Conservation (phyloP, 176 grass and related monocot species). For the Thinopyrum elongatum region DNA sequence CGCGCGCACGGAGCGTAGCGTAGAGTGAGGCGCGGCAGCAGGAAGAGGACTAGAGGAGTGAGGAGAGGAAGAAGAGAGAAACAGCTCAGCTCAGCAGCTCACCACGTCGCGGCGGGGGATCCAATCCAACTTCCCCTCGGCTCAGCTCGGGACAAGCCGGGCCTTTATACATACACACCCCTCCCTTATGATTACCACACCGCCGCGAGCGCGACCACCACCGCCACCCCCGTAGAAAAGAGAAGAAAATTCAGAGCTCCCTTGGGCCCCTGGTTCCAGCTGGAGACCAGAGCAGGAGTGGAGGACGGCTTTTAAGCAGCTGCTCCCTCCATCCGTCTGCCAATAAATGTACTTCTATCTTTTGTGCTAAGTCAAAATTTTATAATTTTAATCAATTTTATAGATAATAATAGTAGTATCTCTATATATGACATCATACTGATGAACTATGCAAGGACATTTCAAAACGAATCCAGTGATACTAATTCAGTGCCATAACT, state of each 20-base stretch:
- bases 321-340: background rate
- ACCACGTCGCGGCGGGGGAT: constrained; percentile 29
- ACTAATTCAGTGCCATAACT: no score
- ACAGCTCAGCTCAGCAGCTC: background rate
- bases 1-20: background rate
- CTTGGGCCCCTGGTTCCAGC: constrained; percentile 15
- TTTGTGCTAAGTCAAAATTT: no score
- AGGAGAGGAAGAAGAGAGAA: background rate
- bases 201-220: background rate
- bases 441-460: no score
- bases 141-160: constrained; percentile 26
- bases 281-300: constrained; percentile 2
- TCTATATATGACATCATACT: no score
- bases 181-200: constrained; percentile 30
- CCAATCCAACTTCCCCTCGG: background rate
- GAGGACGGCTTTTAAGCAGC: constrained; percentile 23
- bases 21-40: background rate
- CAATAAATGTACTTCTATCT: no score
- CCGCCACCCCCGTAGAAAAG: background rate
- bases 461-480: no score
- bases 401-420: no score
- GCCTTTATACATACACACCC: constrained; percentile 31
- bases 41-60: background rate
- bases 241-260: background rate
- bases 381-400: no score